Conservation (phyloP, 1,284 basidiomycete species). For the Leccinum huronense region DNA sequence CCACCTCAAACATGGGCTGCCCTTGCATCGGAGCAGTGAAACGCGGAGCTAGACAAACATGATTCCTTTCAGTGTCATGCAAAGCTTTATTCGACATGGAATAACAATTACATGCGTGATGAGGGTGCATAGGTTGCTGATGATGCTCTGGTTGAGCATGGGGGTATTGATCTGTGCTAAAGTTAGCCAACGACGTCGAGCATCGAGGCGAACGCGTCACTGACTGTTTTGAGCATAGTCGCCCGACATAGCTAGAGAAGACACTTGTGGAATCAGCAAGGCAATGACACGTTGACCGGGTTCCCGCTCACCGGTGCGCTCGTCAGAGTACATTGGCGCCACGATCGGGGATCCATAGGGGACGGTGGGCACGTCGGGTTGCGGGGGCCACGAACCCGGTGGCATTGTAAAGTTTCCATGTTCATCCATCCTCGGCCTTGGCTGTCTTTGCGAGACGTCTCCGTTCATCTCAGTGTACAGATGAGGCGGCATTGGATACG, state of each 20-base stretch:
- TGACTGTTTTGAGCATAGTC: constrained; percentile 35
- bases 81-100: constrained; percentile 37
- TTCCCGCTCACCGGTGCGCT: constrained; percentile 41
- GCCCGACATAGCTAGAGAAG: constrained; percentile 29
- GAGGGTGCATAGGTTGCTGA: constrained; percentile 29
- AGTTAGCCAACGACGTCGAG: constrained; percentile 19
- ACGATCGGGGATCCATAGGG: constrained; percentile 40
- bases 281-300: constrained; percentile 8
- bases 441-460: constrained; percentile 32
- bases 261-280: constrained; percentile 23
- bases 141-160: constrained; percentile 35
- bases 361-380: constrained; percentile 29
- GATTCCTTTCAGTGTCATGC: constrained; percentile 52
- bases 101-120: constrained; percentile 36
- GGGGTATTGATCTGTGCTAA: constrained; percentile 29
- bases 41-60: constrained; percentile 56
- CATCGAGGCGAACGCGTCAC: constrained; percentile 21
- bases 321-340: constrained; percentile 45
- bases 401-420: constrained; percentile 29
- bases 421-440: constrained; percentile 33
- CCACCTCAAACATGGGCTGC: constrained; percentile 36
- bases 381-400: constrained; percentile 28
- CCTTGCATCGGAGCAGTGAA: constrained; percentile 38
- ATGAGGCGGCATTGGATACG: constrained; percentile 37
- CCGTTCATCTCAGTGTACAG: constrained; percentile 38